Evolutionary conservation across 108 stramenopile genomes (phyloP), one percentile per base, ranked within the genome.

Genomic region (Seminavis robusta): DNA sequence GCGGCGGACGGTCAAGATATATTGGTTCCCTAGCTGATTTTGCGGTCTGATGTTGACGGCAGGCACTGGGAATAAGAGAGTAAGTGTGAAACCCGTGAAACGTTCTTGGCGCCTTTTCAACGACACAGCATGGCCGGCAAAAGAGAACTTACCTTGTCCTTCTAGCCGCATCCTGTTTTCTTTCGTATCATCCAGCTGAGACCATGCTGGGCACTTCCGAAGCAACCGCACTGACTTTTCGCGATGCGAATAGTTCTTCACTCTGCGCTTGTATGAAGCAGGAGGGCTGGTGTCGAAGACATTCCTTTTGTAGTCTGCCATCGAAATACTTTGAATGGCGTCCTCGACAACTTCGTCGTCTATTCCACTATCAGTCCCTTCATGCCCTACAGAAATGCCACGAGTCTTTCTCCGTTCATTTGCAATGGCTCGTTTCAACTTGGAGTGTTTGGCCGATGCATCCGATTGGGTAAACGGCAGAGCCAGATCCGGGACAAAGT

Each of bases 161-260:
- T 72, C 67, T 1, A 80, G 42, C 27, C 48, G 42, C 0, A 57
- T 30, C 28, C 60, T 68, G 59, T 73, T 81, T 43, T 59, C 67
- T 20, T 52, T 7, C 15, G 47, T 68, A 34, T 77, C 77, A 38
- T 85, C 79, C n/a, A 85, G 73, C 47, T 72, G 62, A 7, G 73
- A 78, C 86, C 83, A 91, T 47, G 73, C 79, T 7, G 80, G 73
- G 46, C 85, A 83, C 38, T 78, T 76, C 16, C 69, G 62, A 30
- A 91, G 46, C 3, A 91, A 57, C 3, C 82, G 66, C 28, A 56
- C 62, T 32, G 76, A 75, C 39, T 83, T 83, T 53, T 81, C 69
- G n/a, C 56, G 49, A 46, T 75, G 63, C 1, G 87, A 65, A 61
- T 73, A 21, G 25, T 38, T 39, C n/a, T 28, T 27, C 8, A 42